These are phyloP conservation scores for Plectosphaerella plurivora DNA, from an alignment of 2,329 filamentous ascomycete species.

Conservation along the genomic window DNA sequence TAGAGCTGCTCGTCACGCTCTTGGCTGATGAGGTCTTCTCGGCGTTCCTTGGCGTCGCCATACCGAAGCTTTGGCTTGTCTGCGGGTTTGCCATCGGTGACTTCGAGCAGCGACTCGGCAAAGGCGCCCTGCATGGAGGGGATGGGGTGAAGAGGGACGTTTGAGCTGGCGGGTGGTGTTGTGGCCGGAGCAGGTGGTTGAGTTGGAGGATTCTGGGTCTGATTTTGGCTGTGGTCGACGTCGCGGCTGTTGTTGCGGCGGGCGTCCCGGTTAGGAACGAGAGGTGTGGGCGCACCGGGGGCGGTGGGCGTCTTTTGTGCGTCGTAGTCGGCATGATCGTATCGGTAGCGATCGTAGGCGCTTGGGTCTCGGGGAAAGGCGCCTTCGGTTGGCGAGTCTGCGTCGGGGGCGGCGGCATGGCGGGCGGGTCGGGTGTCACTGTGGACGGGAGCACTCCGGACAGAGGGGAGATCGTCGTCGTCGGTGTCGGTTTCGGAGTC, in stretches of 20 bases:
- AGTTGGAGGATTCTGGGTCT: neutral
- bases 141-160: conserved; percentile 60
- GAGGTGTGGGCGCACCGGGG: conserved; percentile 3
- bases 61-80: conserved; percentile 49
- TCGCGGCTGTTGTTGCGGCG: conserved; percentile 5
- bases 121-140: conserved; percentile 75
- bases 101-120: conserved; percentile 75
- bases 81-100: conserved; percentile 43
- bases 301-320: conserved; percentile 11
- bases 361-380: neutral
- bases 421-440: too few relatives aligned
- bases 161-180: conserved; percentile 4
- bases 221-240: conserved; percentile 1
- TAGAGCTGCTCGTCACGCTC: conserved; percentile 66
- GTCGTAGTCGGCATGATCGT: conserved; percentile 1
- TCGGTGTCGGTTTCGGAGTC: conserved; percentile 4
- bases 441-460: too few relatives aligned
- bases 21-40: conserved; percentile 64
- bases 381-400: neutral
- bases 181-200: neutral
- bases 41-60: conserved; percentile 56
- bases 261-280: conserved; percentile 7
- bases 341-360: conserved; percentile 3
- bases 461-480: neutral
- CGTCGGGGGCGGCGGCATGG: too few relatives aligned